Evolutionary conservation across 164 flowering plant species (phyloP), one percentile per base, ranked within the genome.

Genomic region (Vitis cinerea): DNA sequence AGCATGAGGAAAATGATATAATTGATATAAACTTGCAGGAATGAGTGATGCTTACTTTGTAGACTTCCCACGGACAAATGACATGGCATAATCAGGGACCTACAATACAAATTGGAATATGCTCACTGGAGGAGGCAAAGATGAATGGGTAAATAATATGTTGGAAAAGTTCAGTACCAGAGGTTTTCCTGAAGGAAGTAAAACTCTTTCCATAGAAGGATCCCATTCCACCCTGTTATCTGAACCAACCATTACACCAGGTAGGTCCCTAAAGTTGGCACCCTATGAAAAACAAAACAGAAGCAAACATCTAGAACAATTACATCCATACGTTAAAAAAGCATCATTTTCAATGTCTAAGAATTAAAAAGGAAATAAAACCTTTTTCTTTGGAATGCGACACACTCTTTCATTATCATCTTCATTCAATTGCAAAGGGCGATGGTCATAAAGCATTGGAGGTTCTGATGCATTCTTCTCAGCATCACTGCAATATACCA

Each of bases 61-160:
- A 9, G 98, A 94, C 5, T 63, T 59, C 27, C 99, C 98, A 3
- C 57, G 47, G 0, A 83, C 80, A 72, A 90, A 93, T 6, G 65
- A 73, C 80, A 94, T 83, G 0, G 96, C 97, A 74, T 94, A 91
- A 59, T 92, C 88, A n/a, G 98, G 98, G 1, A 91, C 86, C 96
- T 92, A 67, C 1, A 50, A 16, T 29, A 30, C 9, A 67, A 30
- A 60, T 51, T 50, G 27, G 14, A 27, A 50, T 30, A 50, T 63
- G 19, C n/a, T 56, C 16, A 9, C 9, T 11, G 0, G 29, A 10
- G 27, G n/a, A 9, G n/a, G 2, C 51, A 31, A 53, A 64, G 44
- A 37, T 37, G 44, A 13, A 66, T 50, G 48, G 60, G 17, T 59
- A 29, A n/a, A 54, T 6, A 17, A 5, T 17, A 48, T 5, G 2